Base-by-base conservation (phyloP, 2,329 filamentous ascomycete genomes). In the Fonsecaea multimorphosa region DNA sequence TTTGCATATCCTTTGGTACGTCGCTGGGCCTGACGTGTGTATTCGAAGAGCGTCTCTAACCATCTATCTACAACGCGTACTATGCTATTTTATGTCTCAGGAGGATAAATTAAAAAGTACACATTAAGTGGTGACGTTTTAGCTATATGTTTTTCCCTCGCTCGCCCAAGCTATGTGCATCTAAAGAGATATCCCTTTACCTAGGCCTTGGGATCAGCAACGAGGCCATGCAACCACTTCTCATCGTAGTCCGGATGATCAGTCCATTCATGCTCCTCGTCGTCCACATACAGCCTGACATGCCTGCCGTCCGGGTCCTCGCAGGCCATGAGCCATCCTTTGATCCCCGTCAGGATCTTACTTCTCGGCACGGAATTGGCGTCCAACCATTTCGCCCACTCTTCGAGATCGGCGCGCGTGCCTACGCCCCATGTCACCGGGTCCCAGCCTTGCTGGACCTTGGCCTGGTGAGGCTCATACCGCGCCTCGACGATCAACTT, bases 251-350 rank as follows among this genome's bases (percentile, higher is more conserved):
- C 46, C 2, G 58, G 58, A 53, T 61, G 58, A 38, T 61, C 58
- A 1, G 58, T 53, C 58, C 58, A 61, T 44, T 61, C 58, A 27
- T 61, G 58, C 58, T 61, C 58, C 46, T 61, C 58, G n/a, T 61
- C 58, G 3, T 61, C 44, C 14, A 61, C 58, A 38, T 61, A 61
- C 3, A 61, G 44, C 49, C 58, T 11, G 12, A 61, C 44, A 19
- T 34, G 22, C 8, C 27, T 52, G 6, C 29, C 29, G 19, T 61
- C 58, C 12, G 58, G 58, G 22, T 61, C 58, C 29, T 61, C 58
- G 16, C 44, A 53, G 12, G 24, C 51, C 22, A 53, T 2, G 19
- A 7, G 11, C 51, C 51, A 53, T 27, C 51, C 51, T 12, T 53
- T 53, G 51, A 53, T 27, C 24, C 51, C 51, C 9, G 16, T 16